These are phyloP conservation scores for Phialocephala sp. DNA, from an alignment of 2,329 filamentous ascomycete species.

Conservation along the genomic window DNA sequence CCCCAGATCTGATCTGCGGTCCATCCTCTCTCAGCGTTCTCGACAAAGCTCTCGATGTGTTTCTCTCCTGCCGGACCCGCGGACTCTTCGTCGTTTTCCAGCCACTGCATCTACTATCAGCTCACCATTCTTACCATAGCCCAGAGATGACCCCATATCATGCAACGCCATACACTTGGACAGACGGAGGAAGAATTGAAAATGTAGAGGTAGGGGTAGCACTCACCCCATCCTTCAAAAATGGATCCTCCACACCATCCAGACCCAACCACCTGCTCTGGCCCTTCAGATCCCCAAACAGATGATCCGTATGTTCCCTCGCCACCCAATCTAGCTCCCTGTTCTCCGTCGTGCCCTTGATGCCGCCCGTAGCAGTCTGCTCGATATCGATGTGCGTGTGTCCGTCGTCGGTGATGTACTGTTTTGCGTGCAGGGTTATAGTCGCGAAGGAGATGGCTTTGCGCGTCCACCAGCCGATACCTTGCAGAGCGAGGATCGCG, in stretches of 20 bases:
- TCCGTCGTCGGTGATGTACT: slow-evolving; percentile 49
- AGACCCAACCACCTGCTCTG: slow-evolving; percentile 49
- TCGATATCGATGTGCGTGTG: slow-evolving; percentile 61
- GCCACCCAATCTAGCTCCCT: slow-evolving; percentile 61
- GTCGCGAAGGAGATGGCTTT: slow-evolving; percentile 65
- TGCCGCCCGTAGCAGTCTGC: slow-evolving; percentile 66
- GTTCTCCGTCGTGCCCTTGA: slow-evolving; percentile 63
- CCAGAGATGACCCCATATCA: no score
- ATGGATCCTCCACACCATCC: slow-evolving; percentile 45
- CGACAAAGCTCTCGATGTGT: slow-evolving; percentile 55
- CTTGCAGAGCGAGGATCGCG: slow-evolving; percentile 62
- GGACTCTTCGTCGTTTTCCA: slow-evolving; percentile 50
- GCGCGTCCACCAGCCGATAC: slow-evolving; percentile 62
- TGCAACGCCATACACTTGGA: background rate
- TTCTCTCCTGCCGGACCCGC: slow-evolving; percentile 49
- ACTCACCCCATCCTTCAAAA: slow-evolving; percentile 17
- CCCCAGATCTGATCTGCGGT: slow-evolving; percentile 59
- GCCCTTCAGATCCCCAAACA: slow-evolving; percentile 65
- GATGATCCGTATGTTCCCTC: slow-evolving; percentile 61
- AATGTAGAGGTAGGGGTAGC: no score
- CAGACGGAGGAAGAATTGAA: background rate
- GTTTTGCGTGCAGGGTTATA: slow-evolving; percentile 52
- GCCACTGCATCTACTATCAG: slow-evolving; percentile 44
- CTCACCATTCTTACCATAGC: background rate
- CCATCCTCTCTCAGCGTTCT: slow-evolving; percentile 56